Conservation (phyloP, 768 basidiomycete species). For the Scleroderma citrinum region DNA sequence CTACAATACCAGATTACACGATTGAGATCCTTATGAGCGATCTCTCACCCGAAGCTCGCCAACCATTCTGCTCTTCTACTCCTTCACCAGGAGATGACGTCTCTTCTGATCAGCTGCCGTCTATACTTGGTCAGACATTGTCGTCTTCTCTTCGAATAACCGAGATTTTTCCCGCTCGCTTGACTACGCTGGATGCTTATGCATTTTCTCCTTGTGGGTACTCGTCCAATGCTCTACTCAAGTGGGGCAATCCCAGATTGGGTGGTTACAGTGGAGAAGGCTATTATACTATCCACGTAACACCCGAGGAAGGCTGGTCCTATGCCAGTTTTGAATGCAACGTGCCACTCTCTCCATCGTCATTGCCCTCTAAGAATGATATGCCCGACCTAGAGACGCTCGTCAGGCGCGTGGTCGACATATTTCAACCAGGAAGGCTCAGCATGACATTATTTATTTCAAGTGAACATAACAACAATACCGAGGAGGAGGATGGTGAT, state of each 20-base stretch:
- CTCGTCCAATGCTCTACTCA: conserved; percentile 85
- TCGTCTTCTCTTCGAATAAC: conserved; percentile 75
- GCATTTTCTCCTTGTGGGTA: conserved; percentile 95
- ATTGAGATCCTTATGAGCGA: conserved; percentile 98
- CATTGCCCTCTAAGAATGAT: conserved; percentile 24
- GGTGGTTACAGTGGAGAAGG: conserved; percentile 55
- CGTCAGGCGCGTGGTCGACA: conserved; percentile 81
- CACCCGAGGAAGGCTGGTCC: conserved; percentile 96
- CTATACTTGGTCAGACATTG: conserved; percentile 32
- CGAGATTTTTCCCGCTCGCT: conserved; percentile 69
- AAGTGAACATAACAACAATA: conserved; percentile 41
- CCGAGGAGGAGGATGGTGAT: conserved; percentile 43
- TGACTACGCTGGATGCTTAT: conserved; percentile 87
- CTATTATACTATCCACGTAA: conserved; percentile 98
- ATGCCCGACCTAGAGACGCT: conserved; percentile 78
- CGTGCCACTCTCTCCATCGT: conserved; percentile 52
- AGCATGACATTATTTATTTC: conserved; percentile 90
- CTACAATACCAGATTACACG: conserved; percentile 69
- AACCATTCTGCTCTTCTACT: conserved; percentile 61
- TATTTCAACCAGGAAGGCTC: conserved; percentile 86
- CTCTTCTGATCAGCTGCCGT: conserved; percentile 28
- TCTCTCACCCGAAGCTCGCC: conserved; percentile 68
- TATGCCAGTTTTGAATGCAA: conserved; percentile 99
- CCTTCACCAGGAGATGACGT: conserved; percentile 48
- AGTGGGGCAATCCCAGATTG: conserved; percentile 39